A percentile compares a stretch with the other conserved stretches of the same genome.
Evolutionary conservation across 768 basidiomycete species (phyloP).

Genomic region (Phylloporus scabripes): DNA sequence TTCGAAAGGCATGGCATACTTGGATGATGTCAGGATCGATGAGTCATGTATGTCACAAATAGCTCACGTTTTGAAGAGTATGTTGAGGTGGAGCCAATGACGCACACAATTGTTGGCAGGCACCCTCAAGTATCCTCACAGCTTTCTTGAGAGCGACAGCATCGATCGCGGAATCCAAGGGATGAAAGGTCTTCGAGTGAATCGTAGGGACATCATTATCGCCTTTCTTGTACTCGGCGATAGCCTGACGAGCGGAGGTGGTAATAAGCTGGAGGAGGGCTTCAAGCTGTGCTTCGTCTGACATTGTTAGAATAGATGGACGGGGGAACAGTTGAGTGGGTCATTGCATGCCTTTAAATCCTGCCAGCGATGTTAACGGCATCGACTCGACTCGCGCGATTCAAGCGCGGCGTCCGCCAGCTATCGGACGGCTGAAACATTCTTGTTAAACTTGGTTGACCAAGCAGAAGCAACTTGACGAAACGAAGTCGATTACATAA

Average conservation of each 20-base stretch:
- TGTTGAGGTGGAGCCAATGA: conserved; percentile 27
- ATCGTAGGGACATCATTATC: conserved; percentile 22
- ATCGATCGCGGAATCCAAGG: conserved; percentile 18
- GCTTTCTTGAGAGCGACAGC: conserved; percentile 22
- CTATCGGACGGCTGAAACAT: neutral
- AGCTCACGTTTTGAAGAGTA: conserved; percentile 23
- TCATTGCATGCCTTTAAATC: conserved; percentile 2
- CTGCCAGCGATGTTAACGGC: neutral
- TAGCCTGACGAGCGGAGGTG: neutral
- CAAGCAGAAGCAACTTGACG: neutral
- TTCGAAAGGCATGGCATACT: conserved; percentile 23
- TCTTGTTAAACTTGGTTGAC: neutral
- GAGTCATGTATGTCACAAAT: neutral
- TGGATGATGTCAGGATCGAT: neutral
- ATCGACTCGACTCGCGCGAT: no score
- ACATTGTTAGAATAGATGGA: conserved; percentile 1
- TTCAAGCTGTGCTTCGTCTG: neutral
- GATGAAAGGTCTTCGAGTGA: conserved; percentile 19
- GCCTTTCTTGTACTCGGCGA: conserved; percentile 22
- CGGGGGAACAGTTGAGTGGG: neutral
- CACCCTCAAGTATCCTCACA: neutral
- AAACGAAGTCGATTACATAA: no score
- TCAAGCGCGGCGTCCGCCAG: neutral
- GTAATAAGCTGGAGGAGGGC: neutral
- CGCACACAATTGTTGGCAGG: conserved; percentile 17